phyloP scores from a whole-genome alignment of 345 rosid genomes.

The Syzygium oleosum region DNA sequence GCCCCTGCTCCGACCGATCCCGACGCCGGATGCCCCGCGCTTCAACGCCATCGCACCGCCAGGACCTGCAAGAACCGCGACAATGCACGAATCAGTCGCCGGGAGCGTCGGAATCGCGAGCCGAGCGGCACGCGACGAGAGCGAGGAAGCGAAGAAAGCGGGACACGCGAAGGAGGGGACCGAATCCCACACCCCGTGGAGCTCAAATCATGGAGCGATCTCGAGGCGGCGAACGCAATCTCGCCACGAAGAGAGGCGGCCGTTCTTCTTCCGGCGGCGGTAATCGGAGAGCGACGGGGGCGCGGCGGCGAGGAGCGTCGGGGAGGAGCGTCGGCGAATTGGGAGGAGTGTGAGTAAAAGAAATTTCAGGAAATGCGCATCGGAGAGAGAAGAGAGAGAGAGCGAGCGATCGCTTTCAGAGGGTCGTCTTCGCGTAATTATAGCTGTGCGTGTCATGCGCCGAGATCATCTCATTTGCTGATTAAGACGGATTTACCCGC shows the following conservation, averaged over 20 bases:
- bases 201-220: constrained; percentile 8
- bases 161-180: neutral
- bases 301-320: neutral
- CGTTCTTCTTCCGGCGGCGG: neutral
- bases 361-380: neutral
- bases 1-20: constrained; percentile 28
- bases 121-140: neutral
- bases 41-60: constrained; percentile 52
- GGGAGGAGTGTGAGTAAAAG: neutral
- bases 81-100: neutral
- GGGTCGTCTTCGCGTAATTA: neutral
- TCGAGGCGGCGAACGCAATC: neutral
- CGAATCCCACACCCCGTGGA: neutral
- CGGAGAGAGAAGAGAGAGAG: neutral
- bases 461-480: neutral
- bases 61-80: constrained; percentile 9
- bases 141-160: neutral
- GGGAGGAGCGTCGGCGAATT: too few species aligned
- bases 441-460: neutral
- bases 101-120: neutral
- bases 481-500: neutral
- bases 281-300: neutral
- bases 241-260: neutral
- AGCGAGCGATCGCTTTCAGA: neutral
- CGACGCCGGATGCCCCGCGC: constrained; percentile 39